Conservation (phyloP, 495 filamentous ascomycete genomes). For the Neurospora sp. region DNA sequence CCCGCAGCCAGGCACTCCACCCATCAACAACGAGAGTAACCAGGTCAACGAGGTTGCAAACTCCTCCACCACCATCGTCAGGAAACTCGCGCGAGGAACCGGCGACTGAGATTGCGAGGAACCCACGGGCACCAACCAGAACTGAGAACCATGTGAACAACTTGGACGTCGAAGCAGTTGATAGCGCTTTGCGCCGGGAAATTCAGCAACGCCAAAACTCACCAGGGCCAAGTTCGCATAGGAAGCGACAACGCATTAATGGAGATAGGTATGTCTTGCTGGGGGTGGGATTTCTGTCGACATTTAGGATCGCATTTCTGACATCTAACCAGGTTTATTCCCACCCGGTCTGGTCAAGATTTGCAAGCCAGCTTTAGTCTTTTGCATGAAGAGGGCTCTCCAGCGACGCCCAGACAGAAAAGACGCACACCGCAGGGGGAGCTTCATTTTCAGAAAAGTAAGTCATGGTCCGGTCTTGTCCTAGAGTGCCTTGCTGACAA, state of each 20-base stretch:
- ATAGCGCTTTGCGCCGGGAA: slow-evolving; percentile 24
- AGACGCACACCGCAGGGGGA: slow-evolving; percentile 83
- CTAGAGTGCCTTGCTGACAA: slow-evolving; percentile 28
- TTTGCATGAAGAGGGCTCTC: slow-evolving; percentile 82
- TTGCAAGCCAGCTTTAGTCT: slow-evolving; percentile 84
- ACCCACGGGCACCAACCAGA: slow-evolving; percentile 17
- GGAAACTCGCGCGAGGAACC: slow-evolving; percentile 26
- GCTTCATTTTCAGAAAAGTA: slow-evolving; percentile 88
- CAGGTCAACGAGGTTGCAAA: slow-evolving; percentile 26
- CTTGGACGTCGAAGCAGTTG: slow-evolving; percentile 28
- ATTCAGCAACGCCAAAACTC: slow-evolving; percentile 52
- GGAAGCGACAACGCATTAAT: slow-evolving; percentile 80
- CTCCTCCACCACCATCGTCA: slow-evolving; percentile 28
- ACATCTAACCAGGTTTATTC: slow-evolving; percentile 65
- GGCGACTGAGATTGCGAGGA: slow-evolving; percentile 20
- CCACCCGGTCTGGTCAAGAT: slow-evolving; percentile 87
- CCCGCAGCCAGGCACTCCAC: slow-evolving; percentile 16
- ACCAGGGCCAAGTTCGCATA: slow-evolving; percentile 66
- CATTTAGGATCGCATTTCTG: neutral
- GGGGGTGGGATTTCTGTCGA: neutral
- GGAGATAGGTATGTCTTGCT: slow-evolving; percentile 53
- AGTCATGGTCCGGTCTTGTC: slow-evolving; percentile 15
- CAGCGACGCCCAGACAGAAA: slow-evolving; percentile 75
- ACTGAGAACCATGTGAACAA: slow-evolving; percentile 15
- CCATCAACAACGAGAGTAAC: neutral